Evolutionary conservation across 768 basidiomycete species (phyloP).

Genomic region (Plicaturopsis crispa): DNA sequence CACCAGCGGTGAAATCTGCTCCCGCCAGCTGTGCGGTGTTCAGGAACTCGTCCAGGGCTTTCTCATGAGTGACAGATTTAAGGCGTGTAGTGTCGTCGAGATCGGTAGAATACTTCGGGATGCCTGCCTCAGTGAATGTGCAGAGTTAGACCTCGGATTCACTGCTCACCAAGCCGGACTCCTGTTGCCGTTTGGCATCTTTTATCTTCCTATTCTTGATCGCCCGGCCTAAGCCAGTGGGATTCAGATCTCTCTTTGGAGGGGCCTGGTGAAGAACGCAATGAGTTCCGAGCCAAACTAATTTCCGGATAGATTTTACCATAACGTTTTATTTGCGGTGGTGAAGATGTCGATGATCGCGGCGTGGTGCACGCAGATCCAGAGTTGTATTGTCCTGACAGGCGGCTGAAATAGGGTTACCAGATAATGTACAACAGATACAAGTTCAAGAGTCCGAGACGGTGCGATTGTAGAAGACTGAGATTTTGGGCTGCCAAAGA

Average conservation of each 20-base stretch:
- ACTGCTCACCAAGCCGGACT: slow-evolving; percentile 58
- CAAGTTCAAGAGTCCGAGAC: too few relatives aligned
- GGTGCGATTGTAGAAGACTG: too few relatives aligned
- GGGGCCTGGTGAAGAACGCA: slow-evolving; percentile 32
- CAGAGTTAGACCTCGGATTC: neutral
- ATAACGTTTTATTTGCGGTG: too few relatives aligned
- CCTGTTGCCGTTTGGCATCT: slow-evolving; percentile 55
- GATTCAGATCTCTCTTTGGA: slow-evolving; percentile 54
- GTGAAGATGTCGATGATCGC: too few relatives aligned
- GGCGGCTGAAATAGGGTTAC: too few relatives aligned
- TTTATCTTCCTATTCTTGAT: slow-evolving; percentile 89
- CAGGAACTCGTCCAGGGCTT: slow-evolving; percentile 92
- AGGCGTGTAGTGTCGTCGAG: slow-evolving; percentile 59
- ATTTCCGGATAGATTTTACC: too few relatives aligned
- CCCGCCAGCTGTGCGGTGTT: slow-evolving; percentile 93
- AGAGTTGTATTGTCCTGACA: too few relatives aligned
- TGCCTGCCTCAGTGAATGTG: slow-evolving; percentile 4
- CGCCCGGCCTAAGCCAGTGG: slow-evolving; percentile 86
- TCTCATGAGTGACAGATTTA: slow-evolving; percentile 91
- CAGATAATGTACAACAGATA: too few relatives aligned
- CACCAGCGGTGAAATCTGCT: slow-evolving; percentile 93
- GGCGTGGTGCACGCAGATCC: too few relatives aligned
- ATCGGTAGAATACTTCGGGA: slow-evolving; percentile 67
- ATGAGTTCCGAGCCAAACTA: neutral
- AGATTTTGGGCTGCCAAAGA: too few relatives aligned